These are phyloP conservation scores for Scorias spongiosa DNA, from an alignment of 2,329 filamentous ascomycete genomes.

Conservation along the genomic window DNA sequence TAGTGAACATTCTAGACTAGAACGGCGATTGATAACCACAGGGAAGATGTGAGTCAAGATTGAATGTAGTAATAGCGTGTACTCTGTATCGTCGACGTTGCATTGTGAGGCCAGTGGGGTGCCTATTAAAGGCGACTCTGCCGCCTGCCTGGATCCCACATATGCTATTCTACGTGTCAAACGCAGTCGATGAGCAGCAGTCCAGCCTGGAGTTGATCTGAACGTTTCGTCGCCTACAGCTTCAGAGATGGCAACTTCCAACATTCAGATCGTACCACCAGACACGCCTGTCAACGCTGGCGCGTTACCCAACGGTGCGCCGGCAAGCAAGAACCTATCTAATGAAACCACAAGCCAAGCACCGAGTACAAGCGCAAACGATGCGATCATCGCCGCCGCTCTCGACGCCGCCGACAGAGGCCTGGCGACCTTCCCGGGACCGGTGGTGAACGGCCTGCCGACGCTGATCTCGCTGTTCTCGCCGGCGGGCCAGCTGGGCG, in stretches of 20 bases:
- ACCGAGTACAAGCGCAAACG: background rate
- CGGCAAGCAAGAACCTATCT: background rate
- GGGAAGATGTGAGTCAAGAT: too few relatives aligned
- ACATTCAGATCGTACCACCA: background rate
- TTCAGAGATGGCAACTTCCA: background rate
- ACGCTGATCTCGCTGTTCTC: background rate
- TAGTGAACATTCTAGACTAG: too few relatives aligned
- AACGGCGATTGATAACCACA: too few relatives aligned
- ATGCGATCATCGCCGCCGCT: background rate
- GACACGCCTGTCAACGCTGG: background rate
- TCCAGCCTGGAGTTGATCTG: too few relatives aligned
- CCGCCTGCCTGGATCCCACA: too few relatives aligned
- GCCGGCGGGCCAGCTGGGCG: background rate
- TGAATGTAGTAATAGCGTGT: too few relatives aligned
- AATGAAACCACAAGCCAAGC: background rate
- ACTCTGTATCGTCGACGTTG: too few relatives aligned
- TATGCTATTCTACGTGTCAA: too few relatives aligned
- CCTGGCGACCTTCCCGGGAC: background rate
- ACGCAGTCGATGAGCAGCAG: too few relatives aligned
- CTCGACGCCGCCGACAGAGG: background rate
- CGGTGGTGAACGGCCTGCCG: background rate
- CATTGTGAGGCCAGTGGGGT: too few relatives aligned
- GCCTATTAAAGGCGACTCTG: too few relatives aligned
- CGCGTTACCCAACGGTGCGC: background rate
- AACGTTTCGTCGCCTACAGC: too few relatives aligned